phyloP scores from a whole-genome alignment of 2,329 filamentous ascomycete genomes.

The Lithohypha guttulata region DNA sequence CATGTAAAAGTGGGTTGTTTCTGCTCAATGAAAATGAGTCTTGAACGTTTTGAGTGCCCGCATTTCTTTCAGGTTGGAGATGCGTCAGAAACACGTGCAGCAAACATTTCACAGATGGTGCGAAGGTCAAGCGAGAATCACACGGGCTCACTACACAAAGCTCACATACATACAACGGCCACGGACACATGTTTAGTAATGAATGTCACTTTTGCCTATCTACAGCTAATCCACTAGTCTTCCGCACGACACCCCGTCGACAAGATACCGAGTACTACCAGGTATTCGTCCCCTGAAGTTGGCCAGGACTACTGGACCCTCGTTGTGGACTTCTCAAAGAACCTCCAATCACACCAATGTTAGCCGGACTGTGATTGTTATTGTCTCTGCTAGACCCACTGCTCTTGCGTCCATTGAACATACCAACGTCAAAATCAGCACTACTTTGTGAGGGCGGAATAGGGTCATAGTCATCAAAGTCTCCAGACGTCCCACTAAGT shows the following conservation, averaged over 20 bases:
- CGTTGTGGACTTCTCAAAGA: slow-evolving; percentile 17
- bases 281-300: slow-evolving; percentile 15
- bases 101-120: background rate
- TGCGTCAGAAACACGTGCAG: background rate
- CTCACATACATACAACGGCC: background rate
- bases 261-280: slow-evolving; percentile 11
- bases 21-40: slow-evolving; percentile 1
- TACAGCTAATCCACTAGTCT: background rate
- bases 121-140: background rate
- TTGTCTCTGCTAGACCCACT: slow-evolving; percentile 22
- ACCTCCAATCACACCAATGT: slow-evolving; percentile 14
- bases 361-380: slow-evolving; percentile 22
- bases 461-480: slow-evolving; percentile 23
- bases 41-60: slow-evolving; percentile 4
- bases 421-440: slow-evolving; percentile 15
- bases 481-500: slow-evolving; percentile 20
- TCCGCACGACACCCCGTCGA: background rate
- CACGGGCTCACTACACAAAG: background rate
- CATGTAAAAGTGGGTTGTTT: slow-evolving; percentile 6
- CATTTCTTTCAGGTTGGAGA: background rate
- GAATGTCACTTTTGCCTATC: slow-evolving; percentile 8
- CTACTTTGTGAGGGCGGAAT: slow-evolving; percentile 20
- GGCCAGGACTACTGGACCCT: slow-evolving; percentile 20
- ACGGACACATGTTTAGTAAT: background rate
- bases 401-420: slow-evolving; percentile 18